Evolutionary conservation across 2,329 filamentous ascomycete genomes (phyloP), one percentile per base, ranked within the genome.

Genomic region (Arthrobotrys iridis): DNA sequence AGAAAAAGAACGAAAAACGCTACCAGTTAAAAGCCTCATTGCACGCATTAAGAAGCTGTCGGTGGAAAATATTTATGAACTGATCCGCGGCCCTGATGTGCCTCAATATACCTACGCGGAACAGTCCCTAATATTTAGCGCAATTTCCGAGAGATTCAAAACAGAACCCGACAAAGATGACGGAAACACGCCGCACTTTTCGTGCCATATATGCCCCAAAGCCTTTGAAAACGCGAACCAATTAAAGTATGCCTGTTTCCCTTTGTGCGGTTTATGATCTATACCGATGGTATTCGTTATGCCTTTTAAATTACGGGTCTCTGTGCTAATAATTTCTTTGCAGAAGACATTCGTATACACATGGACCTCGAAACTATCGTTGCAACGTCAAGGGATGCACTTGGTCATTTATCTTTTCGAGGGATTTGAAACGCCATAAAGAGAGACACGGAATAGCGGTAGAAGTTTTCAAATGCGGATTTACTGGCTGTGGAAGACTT

Each of bases 351-450:
- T 2, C 22, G 3, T 30, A 20, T 22, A 55, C 18, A 2, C 48
- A 55, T 10, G 48, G 48, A 4, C 48, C 48, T 10, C 30, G 48
- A n/a, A 55, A 55, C 13, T 55, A 55, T 22, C 48, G 48, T 7
- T 55, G 48, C 48, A 20, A 35, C 18, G 24, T 55, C 6, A 26
- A 26, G 0, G 24, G 28, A 11, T 55, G 48, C 48, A 37, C 28
- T 2, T 55, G 48, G 48, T 20, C 48, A 3, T 55, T 55, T 15
- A 22, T 15, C 7, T 35, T 55, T 15, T 11, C 30, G 6, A 35
- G n/a, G 5, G 48, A 55, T 37, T 28, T 18, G 15, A 22, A 55
- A 20, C 26, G 48, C 1, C 48, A 55, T n/a, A 55, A 18, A 3
- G 11, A 55, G n/a, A 55, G 28, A 13, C 48, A 55, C 15, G 48